A percentile compares a stretch with the other conserved stretches of the same genome.
These are phyloP conservation scores for Tulasnella sp. DNA, from an alignment of 768 basidiomycete species.

Conservation along the genomic window DNA sequence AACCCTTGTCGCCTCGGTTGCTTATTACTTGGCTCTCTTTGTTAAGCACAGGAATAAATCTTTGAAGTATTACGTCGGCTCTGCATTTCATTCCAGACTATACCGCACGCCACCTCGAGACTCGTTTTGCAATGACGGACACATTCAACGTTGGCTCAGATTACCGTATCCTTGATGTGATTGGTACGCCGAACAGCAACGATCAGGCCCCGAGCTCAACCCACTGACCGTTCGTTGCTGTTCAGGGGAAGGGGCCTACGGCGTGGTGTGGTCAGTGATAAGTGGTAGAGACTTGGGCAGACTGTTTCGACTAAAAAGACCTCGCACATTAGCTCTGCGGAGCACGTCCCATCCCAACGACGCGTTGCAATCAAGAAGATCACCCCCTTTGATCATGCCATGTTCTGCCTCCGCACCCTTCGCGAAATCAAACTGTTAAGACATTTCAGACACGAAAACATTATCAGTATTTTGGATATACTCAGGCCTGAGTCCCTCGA, in stretches of 20 bases:
- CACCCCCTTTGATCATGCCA: conserved; percentile 87
- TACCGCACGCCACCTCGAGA: background rate
- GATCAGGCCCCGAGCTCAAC: background rate
- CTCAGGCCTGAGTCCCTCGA: conserved; percentile 70
- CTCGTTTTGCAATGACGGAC: background rate
- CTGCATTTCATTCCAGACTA: no score
- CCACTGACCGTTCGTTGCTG: background rate
- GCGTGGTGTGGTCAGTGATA: conserved; percentile 58
- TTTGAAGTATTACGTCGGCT: no score
- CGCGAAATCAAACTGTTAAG: conserved; percentile 61
- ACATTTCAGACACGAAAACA: conserved; percentile 40
- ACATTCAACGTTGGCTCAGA: background rate
- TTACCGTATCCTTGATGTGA: conserved; percentile 75
- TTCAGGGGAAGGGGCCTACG: conserved; percentile 76
- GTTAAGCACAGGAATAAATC: no score
- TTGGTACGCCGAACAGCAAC: conserved; percentile 24
- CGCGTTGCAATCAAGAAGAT: conserved; percentile 98
- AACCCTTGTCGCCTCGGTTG: no score
- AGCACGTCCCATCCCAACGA: conserved; percentile 73
- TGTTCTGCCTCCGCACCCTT: conserved; percentile 82
- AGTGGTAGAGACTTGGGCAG: background rate
- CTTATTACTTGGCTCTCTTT: no score
- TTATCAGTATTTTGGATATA: conserved; percentile 83
- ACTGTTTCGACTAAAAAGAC: background rate
- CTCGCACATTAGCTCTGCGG: conserved; percentile 43